These are phyloP conservation scores for Pelargonium australe DNA, from an alignment of 441 rosid species.

Conservation along the genomic window DNA sequence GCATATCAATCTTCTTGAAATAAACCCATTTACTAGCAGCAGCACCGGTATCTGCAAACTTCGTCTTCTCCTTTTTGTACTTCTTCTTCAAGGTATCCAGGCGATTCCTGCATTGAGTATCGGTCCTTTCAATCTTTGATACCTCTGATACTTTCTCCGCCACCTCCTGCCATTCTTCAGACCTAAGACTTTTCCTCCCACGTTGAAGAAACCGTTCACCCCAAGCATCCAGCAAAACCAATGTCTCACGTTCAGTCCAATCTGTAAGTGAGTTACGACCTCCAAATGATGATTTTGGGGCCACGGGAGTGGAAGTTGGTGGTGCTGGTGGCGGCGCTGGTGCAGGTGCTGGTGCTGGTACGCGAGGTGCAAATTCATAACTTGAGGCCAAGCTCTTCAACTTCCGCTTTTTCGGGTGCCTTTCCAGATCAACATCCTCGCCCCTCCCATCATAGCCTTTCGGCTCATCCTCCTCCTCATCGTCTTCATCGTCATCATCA, in stretches of 20 bases:
- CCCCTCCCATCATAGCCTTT: conserved; percentile 25
- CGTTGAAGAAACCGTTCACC: conserved; percentile 72
- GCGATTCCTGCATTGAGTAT: conserved; percentile 73
- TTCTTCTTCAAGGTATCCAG: conserved; percentile 85
- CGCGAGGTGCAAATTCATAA: conserved; percentile 73
- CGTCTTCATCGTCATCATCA: conserved; percentile 30
- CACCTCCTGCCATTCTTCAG: conserved; percentile 90
- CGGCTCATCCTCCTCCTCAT: conserved; percentile 25
- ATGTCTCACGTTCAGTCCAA: conserved; percentile 84
- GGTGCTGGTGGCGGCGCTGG: background rate
- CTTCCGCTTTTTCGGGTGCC: conserved; percentile 68
- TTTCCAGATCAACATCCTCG: conserved; percentile 32
- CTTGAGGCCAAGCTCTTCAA: conserved; percentile 60
- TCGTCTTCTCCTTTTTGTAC: conserved; percentile 72
- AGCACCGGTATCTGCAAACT: conserved; percentile 14
- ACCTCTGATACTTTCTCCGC: conserved; percentile 82
- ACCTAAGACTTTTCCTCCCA: conserved; percentile 80
- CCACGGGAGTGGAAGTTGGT: conserved; percentile 16
- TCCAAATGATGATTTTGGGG: conserved; percentile 40
- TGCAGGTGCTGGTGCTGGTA: conserved; percentile 30
- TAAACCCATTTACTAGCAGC: conserved; percentile 63
- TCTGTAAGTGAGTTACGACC: conserved; percentile 60
- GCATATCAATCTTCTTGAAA: conserved; percentile 73
- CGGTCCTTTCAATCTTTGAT: conserved; percentile 63
- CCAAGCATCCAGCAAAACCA: conserved; percentile 81